A percentile compares a stretch with the other conserved stretches of the same genome.
phyloP scores from a whole-genome alignment of 2,329 filamentous ascomycete species.

The Stagonosporopsis chrysanthemi region DNA sequence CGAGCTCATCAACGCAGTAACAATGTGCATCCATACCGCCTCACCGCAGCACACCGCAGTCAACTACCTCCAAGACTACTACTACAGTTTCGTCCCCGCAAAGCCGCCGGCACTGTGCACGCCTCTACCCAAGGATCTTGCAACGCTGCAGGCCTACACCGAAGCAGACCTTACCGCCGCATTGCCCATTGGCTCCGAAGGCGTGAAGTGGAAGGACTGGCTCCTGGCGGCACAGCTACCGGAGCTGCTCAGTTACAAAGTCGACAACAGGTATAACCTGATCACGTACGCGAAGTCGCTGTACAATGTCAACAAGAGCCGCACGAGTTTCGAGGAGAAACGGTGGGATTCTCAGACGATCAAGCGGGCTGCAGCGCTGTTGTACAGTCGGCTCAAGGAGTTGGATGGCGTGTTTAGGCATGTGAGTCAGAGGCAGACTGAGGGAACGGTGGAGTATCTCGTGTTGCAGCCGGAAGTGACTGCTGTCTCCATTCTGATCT shows the following conservation, averaged over 20 bases:
- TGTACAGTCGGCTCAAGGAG: constrained; percentile 17
- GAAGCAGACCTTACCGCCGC: constrained; percentile 13
- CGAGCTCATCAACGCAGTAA: constrained; percentile 14
- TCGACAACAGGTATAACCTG: constrained; percentile 14
- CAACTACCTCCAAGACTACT: constrained; percentile 22
- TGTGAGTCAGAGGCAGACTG: constrained; percentile 15
- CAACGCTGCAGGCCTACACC: constrained; percentile 8
- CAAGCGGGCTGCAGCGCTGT: constrained; percentile 11
- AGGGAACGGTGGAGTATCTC: constrained; percentile 16
- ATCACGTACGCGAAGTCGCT: constrained; percentile 18
- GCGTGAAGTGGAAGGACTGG: constrained; percentile 22
- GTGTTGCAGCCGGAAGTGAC: constrained; percentile 16
- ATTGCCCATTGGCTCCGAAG: constrained; percentile 7
- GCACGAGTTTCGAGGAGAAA: constrained; percentile 7
- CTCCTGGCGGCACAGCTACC: constrained; percentile 15
- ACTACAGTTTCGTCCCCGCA: constrained; percentile 19
- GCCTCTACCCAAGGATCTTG: constrained; percentile 9
- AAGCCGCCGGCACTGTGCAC: constrained; percentile 17
- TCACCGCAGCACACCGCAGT: constrained; percentile 19
- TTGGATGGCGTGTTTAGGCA: constrained; percentile 7
- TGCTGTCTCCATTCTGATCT: constrained; percentile 20
- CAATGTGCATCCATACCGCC: constrained; percentile 19
- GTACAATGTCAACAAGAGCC: constrained; percentile 19
- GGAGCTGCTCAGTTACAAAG: constrained; percentile 18
- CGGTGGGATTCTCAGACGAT: constrained; percentile 8